These are phyloP conservation scores for Maudiozyma pseudohumilis DNA, from an alignment of 805 yeast species.

Conservation along the genomic window DNA sequence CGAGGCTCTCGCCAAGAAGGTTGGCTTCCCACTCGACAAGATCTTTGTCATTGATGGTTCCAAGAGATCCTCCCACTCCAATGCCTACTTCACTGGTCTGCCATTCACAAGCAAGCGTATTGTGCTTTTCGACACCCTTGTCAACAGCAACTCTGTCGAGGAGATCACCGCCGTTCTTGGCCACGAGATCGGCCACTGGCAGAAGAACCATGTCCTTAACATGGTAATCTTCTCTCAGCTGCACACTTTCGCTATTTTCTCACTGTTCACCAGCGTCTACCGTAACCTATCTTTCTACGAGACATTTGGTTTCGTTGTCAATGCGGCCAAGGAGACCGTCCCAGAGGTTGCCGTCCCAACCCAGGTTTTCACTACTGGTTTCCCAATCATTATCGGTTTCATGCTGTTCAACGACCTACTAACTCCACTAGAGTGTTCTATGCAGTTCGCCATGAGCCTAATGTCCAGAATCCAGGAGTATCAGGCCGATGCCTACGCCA, in stretches of 20 bases:
- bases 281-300: conserved; percentile 67
- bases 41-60: conserved; percentile 94
- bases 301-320: conserved; percentile 60
- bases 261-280: conserved; percentile 70
- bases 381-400: conserved; percentile 77
- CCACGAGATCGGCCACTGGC: conserved; percentile 99
- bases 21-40: conserved; percentile 78
- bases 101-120: conserved; percentile 92
- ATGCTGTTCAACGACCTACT: conserved; percentile 67
- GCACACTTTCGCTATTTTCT: conserved; percentile 55
- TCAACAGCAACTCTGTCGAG: conserved; percentile 61
- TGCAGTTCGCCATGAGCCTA: conserved; percentile 57
- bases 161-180: conserved; percentile 93
- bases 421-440: conserved; percentile 62
- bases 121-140: conserved; percentile 85
- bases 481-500: conserved; percentile 87
- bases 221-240: conserved; percentile 56
- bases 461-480: conserved; percentile 82
- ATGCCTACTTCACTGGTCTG: conserved; percentile 91
- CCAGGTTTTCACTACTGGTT: conserved; percentile 31
- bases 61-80: conserved; percentile 89
- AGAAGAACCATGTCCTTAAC: conserved; percentile 75
- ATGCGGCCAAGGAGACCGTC: conserved; percentile 1
- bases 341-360: conserved; percentile 5
- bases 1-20: conserved; percentile 63